Evolutionary conservation across 768 basidiomycete species (phyloP).

Genomic region (Kwoniella newhampshirensis): DNA sequence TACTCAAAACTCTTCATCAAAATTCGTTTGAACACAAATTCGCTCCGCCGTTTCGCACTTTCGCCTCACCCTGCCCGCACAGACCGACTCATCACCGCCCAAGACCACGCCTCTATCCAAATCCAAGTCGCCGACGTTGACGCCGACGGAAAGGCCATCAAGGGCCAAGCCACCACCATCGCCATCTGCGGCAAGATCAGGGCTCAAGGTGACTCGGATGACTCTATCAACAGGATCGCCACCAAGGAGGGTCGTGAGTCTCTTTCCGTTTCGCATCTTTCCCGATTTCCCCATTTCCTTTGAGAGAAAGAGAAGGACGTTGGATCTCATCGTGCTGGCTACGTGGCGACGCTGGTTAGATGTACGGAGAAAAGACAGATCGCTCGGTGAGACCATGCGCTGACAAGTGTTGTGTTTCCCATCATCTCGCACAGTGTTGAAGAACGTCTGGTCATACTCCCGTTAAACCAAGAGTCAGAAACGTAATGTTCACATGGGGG

Average conservation of each 20-base stretch:
- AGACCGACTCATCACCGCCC: conserved; percentile 98
- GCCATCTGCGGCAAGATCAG: conserved; percentile 92
- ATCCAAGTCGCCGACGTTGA: conserved; percentile 94
- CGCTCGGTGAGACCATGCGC: too few relatives aligned
- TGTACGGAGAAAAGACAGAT: too few relatives aligned
- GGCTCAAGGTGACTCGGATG: conserved; percentile 93
- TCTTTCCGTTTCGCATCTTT: conserved; percentile 31
- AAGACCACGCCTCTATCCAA: conserved; percentile 98
- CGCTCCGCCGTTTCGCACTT: neutral
- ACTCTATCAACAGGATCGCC: conserved; percentile 92
- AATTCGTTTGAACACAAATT: too few relatives aligned
- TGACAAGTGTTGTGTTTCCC: neutral
- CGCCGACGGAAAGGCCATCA: conserved; percentile 61
- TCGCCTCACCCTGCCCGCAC: conserved; percentile 2
- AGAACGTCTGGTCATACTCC: conserved; percentile 93
- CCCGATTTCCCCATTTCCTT: neutral
- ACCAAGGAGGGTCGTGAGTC: conserved; percentile 89
- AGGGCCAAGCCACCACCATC: conserved; percentile 67
- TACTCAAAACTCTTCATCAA: neutral
- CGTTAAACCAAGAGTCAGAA: conserved; percentile 63
- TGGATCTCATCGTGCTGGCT: too few relatives aligned
- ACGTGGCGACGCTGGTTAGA: too few relatives aligned
- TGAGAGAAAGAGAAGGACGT: too few relatives aligned
- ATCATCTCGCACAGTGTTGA: conserved; percentile 66
- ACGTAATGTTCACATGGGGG: conserved; percentile 2